Conservation (phyloP, 208 protist genomes). For the Balamuthia mandrillaris region DNA sequence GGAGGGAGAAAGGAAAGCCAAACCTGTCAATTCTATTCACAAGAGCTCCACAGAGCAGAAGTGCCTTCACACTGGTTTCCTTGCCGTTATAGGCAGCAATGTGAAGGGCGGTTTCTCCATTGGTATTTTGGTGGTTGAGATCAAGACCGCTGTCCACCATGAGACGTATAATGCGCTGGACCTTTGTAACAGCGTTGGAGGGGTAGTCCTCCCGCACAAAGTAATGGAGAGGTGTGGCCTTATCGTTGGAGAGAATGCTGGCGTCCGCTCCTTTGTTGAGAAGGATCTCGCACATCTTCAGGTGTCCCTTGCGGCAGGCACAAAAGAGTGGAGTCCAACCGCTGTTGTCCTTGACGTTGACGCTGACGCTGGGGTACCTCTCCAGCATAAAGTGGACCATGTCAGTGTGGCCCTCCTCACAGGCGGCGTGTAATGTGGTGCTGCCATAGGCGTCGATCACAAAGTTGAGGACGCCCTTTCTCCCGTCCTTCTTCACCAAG, state of each 20-base stretch:
- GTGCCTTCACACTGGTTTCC: not conserved
- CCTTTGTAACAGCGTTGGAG: not conserved
- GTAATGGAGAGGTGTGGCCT: slow-evolving; percentile 24
- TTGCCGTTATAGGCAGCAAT: slow-evolving; percentile 1
- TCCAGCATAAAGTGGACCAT: not conserved
- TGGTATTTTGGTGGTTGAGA: slow-evolving; percentile 6
- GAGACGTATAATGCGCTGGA: not conserved
- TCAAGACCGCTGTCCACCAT: not conserved
- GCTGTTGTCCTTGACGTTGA: slow-evolving; percentile 19
- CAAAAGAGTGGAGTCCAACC: slow-evolving; percentile 36
- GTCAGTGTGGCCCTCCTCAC: slow-evolving; percentile 23
- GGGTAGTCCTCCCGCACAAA: slow-evolving; percentile 14
- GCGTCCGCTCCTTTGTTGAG: slow-evolving; percentile 3
- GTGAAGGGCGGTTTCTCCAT: slow-evolving; percentile 14
- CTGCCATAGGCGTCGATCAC: slow-evolving; percentile 16
- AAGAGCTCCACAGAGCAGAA: not conserved
- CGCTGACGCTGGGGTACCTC: not conserved
- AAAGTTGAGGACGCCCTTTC: slow-evolving; percentile 8
- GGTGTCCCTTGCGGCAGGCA: slow-evolving; percentile 8
- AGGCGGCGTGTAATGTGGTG: not conserved
- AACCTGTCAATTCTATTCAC: not conserved
- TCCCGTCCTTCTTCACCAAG: slow-evolving; percentile 29
- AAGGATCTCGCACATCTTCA: not conserved
- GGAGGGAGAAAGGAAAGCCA: not conserved
- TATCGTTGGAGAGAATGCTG: not conserved